phyloP scores from a whole-genome alignment of 257 asterid genomes.

The Solanum bukasovii region DNA sequence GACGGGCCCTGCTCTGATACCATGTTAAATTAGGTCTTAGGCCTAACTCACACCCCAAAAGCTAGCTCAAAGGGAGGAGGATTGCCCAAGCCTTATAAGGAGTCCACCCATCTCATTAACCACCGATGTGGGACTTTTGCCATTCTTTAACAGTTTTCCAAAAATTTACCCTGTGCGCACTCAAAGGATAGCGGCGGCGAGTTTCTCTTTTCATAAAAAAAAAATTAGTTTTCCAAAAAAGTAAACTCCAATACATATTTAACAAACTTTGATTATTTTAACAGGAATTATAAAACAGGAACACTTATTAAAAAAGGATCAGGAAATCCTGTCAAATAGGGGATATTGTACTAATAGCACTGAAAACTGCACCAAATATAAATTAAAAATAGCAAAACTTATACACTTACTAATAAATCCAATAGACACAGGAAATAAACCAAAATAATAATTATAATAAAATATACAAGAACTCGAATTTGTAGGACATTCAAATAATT shows the following conservation, averaged over 20 bases:
- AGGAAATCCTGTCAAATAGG: not conserved
- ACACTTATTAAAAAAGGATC: not conserved
- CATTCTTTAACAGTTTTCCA: no score
- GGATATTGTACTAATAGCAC: not conserved
- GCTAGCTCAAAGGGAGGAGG: no score
- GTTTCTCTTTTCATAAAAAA: no score
- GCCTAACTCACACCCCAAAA: no score
- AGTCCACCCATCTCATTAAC: no score
- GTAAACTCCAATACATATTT: not conserved
- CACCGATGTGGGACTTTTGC: no score
- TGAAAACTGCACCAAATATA: not conserved
- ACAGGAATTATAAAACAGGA: not conserved
- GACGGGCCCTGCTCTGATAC: no score
- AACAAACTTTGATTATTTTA: not conserved
- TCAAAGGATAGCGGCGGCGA: no score
- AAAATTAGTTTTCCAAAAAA: not conserved
- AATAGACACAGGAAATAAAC: not conserved
- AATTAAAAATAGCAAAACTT: not conserved
- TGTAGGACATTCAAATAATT: not conserved
- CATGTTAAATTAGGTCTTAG: no score
- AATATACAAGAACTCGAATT: not conserved
- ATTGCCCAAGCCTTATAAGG: no score
- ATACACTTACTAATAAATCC: not conserved
- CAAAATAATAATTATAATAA: not conserved
- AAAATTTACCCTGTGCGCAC: no score